Conservation (phyloP, 2,329 filamentous ascomycete species). For the Elsinoe necatrix region DNA sequence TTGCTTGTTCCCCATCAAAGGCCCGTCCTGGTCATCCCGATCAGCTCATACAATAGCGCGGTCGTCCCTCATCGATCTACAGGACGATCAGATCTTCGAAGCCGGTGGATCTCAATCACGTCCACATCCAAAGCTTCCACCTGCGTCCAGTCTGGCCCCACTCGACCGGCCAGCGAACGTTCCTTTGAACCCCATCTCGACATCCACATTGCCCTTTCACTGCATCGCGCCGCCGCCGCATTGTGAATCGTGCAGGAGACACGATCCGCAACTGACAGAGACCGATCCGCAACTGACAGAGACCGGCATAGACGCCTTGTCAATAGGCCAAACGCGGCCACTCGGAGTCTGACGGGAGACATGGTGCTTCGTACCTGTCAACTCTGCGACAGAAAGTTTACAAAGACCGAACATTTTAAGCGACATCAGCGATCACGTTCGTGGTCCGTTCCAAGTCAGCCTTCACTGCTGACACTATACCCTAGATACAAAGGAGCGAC, state of each 20-base stretch:
- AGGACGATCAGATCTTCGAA: slow-evolving; percentile 2
- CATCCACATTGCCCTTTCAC: not conserved
- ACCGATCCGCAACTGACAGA: not conserved
- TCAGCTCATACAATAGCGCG: not conserved
- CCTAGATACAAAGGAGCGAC: slow-evolving; percentile 46
- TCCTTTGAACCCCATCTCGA: slow-evolving; percentile 9
- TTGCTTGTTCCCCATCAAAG: not conserved
- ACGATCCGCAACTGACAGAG: not conserved
- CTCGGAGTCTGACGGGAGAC: slow-evolving; percentile 13
- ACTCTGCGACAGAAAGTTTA: slow-evolving; percentile 46
- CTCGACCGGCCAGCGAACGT: not conserved
- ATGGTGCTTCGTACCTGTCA: slow-evolving; percentile 20
- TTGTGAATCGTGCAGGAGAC: not conserved
- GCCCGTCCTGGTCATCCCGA: not conserved
- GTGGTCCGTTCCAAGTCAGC: slow-evolving; percentile 22
- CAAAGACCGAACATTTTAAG: slow-evolving; percentile 49
- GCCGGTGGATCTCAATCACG: slow-evolving; percentile 4
- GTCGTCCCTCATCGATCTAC: slow-evolving; percentile 1
- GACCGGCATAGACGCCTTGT: not conserved
- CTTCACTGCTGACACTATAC: slow-evolving; percentile 21
- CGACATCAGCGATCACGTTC: slow-evolving; percentile 48
- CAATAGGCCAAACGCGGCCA: not conserved
- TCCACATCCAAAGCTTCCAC: not conserved
- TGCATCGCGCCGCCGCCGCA: not conserved
- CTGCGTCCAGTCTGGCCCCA: not conserved